Evolutionary conservation across 1,284 basidiomycete species (phyloP).

Genomic region (Ustilago curta): DNA sequence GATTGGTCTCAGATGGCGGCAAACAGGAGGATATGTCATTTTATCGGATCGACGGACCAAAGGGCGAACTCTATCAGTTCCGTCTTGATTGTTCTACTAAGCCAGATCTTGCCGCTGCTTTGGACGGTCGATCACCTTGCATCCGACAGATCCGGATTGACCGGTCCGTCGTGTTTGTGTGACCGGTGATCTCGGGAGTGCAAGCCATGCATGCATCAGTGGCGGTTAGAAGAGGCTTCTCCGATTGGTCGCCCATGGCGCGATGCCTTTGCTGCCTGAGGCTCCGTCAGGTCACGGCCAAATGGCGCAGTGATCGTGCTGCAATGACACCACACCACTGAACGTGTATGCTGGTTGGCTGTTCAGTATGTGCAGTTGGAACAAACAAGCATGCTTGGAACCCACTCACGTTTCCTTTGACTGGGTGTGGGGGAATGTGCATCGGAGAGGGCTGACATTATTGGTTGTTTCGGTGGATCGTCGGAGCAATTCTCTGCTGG

Average conservation of each 20-base stretch:
- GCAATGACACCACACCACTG: too few species aligned
- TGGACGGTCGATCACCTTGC: neutral
- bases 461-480: slow-evolving; percentile 12
- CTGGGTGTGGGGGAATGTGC: too few species aligned
- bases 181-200: neutral
- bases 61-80: too few species aligned
- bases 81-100: too few species aligned
- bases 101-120: too few species aligned
- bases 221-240: neutral
- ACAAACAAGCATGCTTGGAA: neutral
- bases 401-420: too few species aligned
- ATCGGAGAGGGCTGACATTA: too few species aligned
- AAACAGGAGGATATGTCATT: too few species aligned
- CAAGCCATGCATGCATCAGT: neutral
- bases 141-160: neutral
- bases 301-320: neutral
- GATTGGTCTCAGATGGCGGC: too few species aligned
- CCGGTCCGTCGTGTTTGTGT: neutral
- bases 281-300: too few species aligned
- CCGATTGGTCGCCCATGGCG: slow-evolving; percentile 8
- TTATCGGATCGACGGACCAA: too few species aligned
- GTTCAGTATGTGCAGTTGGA: neutral
- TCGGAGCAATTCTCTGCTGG: slow-evolving; percentile 10
- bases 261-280: neutral
- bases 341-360: too few species aligned